Evolutionary conservation across 1,284 basidiomycete genomes (phyloP), one percentile per base, ranked within the genome.

Genomic region (Cutaneotrichosporon sp.): DNA sequence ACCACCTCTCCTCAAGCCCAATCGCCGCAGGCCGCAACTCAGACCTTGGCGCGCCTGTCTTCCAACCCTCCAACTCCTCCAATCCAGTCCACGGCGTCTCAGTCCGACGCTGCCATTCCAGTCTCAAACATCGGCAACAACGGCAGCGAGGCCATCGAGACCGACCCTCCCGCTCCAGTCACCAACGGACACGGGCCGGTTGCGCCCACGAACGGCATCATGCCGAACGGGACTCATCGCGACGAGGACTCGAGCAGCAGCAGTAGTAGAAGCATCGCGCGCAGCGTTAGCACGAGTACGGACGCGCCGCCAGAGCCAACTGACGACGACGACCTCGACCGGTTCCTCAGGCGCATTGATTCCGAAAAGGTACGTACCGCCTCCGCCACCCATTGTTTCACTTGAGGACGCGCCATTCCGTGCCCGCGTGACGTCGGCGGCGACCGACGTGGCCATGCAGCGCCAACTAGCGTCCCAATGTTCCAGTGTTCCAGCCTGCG

Each of bases 281-380:
- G 49, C 4, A 50, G 52, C 16, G 53, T 60, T 5, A 58, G 52
- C 22, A 46, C 52, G 3, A 58, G 62, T 11, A 61, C 42, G 36
- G 63, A 57, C 51, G 63, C 61, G 11, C 61, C 40, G 32, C 42
- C 58, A 38, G 66, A 67, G 13, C 59, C 56, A 30, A 47, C 58
- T 40, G 66, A 67, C 21, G 63, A 63, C 36, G 73, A 69, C 30
- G 76, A 76, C 60, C 68, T 76, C 59, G 76, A 80, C 34, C 70
- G 69, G 31, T 75, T 80, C 61, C 53, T 75, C 57, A 72, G 70
- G 55, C 70, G 74, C 47, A 71, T 78, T 63, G 76, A 80, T 21
- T 73, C 78, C 70, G 78, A 80, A 58, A 77, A 78, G 75, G 77
- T 79, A 65, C 59, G 75, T 70, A 7, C n/a, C 36, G 11, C 18